phyloP scores from a whole-genome alignment of 2,329 filamentous ascomycete genomes.

The Leptographium lundbergii region DNA sequence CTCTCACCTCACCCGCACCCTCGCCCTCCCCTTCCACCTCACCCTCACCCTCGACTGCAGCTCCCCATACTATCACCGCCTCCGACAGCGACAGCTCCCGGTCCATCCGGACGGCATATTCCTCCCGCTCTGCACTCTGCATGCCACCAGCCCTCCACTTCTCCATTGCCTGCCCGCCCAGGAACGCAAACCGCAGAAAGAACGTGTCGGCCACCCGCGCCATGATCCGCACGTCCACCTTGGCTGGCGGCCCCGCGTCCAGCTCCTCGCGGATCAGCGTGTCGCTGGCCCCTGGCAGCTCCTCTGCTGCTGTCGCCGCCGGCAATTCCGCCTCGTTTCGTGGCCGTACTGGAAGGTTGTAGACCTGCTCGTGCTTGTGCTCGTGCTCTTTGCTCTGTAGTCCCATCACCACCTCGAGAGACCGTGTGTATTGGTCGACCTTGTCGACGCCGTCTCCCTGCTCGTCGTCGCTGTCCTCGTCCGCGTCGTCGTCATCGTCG shows the following conservation, averaged over 20 bases:
- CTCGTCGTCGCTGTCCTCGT: neutral
- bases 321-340: neutral
- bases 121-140: neutral
- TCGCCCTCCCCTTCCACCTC: neutral
- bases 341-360: neutral
- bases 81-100: constrained; percentile 11
- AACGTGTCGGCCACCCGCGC: constrained; percentile 12
- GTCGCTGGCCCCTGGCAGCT: constrained; percentile 14
- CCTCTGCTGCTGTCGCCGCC: constrained; percentile 3
- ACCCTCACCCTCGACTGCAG: neutral
- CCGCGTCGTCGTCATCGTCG: neutral
- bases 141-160: constrained; percentile 3
- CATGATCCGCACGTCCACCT: constrained; percentile 13
- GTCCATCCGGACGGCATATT: constrained; percentile 11
- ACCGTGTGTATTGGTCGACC: constrained; percentile 11
- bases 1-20: neutral
- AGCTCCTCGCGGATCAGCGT: constrained; percentile 15
- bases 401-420: constrained; percentile 6
- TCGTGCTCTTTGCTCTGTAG: too few relatives aligned
- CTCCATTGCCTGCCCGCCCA: constrained; percentile 5
- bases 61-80: constrained; percentile 10
- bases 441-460: neutral
- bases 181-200: constrained; percentile 10
- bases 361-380: neutral
- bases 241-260: constrained; percentile 9